Evolutionary conservation across 176 grass and related monocot species (phyloP).

Genomic region (Phoenix dactylifera): DNA sequence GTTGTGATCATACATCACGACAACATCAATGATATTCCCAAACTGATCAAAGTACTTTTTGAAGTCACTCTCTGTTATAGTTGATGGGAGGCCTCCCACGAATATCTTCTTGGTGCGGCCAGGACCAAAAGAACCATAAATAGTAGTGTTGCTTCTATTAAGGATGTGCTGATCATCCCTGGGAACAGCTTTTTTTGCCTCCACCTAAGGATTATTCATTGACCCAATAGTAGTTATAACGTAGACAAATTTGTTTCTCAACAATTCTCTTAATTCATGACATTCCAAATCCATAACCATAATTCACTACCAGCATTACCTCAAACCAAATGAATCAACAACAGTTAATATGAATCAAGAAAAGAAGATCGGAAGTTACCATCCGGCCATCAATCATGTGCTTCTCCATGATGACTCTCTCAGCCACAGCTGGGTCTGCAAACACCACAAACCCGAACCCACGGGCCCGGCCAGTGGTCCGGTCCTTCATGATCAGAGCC

Average conservation of each 20-base stretch:
- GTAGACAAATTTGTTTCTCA: background rate
- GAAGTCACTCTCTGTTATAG: conserved; percentile 74
- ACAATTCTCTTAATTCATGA: no score
- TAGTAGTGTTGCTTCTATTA: conserved; percentile 55
- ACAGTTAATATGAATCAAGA: background rate
- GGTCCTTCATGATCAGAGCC: conserved; percentile 84
- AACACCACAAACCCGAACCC: conserved; percentile 94
- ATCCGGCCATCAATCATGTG: conserved; percentile 95
- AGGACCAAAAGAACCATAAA: conserved; percentile 52
- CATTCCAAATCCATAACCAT: no score
- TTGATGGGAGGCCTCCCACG: conserved; percentile 79
- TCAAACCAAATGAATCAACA: no score
- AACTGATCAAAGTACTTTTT: conserved; percentile 95
- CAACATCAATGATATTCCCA: conserved; percentile 72
- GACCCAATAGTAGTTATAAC: conserved; percentile 2
- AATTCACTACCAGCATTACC: no score
- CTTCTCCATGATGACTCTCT: conserved; percentile 79
- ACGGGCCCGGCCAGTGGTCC: conserved; percentile 81
- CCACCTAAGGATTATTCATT: conserved; percentile 41
- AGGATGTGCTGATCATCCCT: conserved; percentile 74
- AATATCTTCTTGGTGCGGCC: conserved; percentile 91
- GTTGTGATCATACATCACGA: conserved; percentile 97
- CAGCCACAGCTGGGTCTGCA: conserved; percentile 43
- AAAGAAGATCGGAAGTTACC: conserved; percentile 31
- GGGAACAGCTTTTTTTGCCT: conserved; percentile 90